Evolutionary conservation across 495 filamentous ascomycete species (phyloP).

Genomic region (Opeltia flavorubescens): DNA sequence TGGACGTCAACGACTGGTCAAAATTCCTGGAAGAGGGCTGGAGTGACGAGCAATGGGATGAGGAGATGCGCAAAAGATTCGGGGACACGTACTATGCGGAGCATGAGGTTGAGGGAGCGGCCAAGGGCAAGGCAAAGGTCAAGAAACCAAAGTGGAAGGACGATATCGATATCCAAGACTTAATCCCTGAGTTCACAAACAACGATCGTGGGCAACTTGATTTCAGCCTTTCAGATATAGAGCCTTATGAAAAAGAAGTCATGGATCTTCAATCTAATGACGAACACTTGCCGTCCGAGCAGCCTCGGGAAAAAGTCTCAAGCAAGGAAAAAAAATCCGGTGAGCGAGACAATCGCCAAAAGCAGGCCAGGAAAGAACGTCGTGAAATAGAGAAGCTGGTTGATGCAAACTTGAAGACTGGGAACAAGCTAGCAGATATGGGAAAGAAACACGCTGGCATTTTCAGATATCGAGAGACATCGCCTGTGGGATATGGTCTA

Average conservation of each 20-base stretch:
- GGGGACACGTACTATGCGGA: conserved; percentile 79
- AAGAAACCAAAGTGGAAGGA: conserved; percentile 96
- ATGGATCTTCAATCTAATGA: conserved; percentile 15
- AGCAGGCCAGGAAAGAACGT: conserved; percentile 59
- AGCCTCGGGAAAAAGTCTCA: conserved; percentile 26
- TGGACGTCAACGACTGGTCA: conserved; percentile 66
- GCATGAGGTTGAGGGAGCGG: conserved; percentile 30
- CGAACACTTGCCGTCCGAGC: neutral
- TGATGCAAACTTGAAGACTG: conserved; percentile 63
- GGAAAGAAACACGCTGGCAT: conserved; percentile 38
- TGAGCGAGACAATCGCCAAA: conserved; percentile 45
- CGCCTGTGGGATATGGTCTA: conserved; percentile 76
- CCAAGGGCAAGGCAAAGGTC: conserved; percentile 42
- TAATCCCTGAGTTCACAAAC: conserved; percentile 69
- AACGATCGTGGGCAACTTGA: conserved; percentile 33
- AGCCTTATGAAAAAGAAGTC: conserved; percentile 33
- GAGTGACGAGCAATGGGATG: conserved; percentile 76
- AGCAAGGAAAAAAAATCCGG: conserved; percentile 17
- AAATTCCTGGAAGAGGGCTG: conserved; percentile 72
- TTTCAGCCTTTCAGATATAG: conserved; percentile 39
- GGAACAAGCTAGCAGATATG: conserved; percentile 42
- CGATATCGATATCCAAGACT: conserved; percentile 89
- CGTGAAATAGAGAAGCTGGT: conserved; percentile 77
- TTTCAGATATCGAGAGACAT: conserved; percentile 92
- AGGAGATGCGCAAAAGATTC: conserved; percentile 75